Base-by-base conservation (phyloP, 2,329 filamentous ascomycete genomes). In the Boeremia exigua region DNA sequence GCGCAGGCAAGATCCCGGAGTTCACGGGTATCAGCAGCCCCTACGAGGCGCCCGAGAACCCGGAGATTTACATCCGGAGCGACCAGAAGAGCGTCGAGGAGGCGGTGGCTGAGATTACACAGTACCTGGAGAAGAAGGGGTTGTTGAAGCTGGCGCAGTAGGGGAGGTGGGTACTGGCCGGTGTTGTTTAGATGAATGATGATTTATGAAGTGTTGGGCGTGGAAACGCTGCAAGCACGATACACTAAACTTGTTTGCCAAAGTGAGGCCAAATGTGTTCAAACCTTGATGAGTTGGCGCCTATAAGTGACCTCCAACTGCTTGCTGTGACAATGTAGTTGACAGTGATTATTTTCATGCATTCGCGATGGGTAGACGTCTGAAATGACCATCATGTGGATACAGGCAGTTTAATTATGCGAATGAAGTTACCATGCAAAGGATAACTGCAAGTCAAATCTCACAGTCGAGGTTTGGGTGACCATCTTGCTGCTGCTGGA, bases 21-120 rank as follows among this genome's bases (percentile, higher is more conserved):
- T 99, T 99, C 75, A 99, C 95, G 1, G 95, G 95, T 52, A 92
- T 98, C 70, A 93, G 89, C 64, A 92, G 94, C 28, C 95, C 95
- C 1, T 99, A 99, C 75, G 95, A 99, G 84, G 91, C 87, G 59
- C 95, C 95, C 5, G 81, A 88, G 75, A 86, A 87, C 55, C 86
- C 95, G 1, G 95, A 99, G 82, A 90, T 99, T 65, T 88, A 89
- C 66, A 91, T 99, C 73, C 84, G 86, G 79, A 96, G 90, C 40
- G 86, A 92, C 71, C 84, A 94, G 81, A 86, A 87, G 71, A 89
- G 86, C 14, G 91, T 98, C 3, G 90, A 96, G 82, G 91, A 97
- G 73, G 92, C 90, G 52, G 94, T 98, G 10, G 84, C 81, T 67
- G 86, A 91, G 78, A 97, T 99, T 73, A 86, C 92, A 40, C 82